These are phyloP conservation scores for Vachellia pachyceras DNA, from an alignment of 306 rosid genomes.

Conservation along the genomic window DNA sequence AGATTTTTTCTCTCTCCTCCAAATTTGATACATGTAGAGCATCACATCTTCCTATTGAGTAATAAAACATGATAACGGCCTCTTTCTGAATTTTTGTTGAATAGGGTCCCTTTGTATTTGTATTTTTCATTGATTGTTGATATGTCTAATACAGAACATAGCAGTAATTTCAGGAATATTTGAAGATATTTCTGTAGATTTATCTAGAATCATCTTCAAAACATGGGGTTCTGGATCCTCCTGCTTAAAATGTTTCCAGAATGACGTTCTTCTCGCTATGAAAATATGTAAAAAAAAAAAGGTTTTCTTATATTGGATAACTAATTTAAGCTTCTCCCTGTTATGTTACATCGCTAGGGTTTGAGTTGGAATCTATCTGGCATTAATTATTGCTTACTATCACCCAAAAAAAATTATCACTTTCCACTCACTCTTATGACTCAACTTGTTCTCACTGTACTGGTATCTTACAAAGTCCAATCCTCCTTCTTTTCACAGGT, in stretches of 20 bases:
- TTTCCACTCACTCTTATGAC: too few species aligned
- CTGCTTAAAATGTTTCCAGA: slow-evolving; percentile 12
- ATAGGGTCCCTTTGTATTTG: too few species aligned
- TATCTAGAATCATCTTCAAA: neutral
- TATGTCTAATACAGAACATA: neutral
- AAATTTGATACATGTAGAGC: slow-evolving; percentile 25
- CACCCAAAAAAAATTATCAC: too few species aligned
- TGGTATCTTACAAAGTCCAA: slow-evolving; percentile 26
- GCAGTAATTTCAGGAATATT: neutral
- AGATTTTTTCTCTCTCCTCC: neutral
- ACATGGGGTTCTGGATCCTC: neutral
- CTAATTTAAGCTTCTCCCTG: slow-evolving; percentile 29
- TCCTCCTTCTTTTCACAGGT: slow-evolving; percentile 49
- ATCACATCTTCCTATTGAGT: slow-evolving; percentile 7
- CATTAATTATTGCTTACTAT: too few species aligned
- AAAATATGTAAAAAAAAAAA: slow-evolving; percentile 12
- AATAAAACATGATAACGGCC: slow-evolving; percentile 6
- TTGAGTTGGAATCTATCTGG: too few species aligned
- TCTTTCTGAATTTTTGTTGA: slow-evolving; percentile 26
- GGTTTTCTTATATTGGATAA: slow-evolving; percentile 26
- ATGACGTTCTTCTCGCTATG: slow-evolving; percentile 6
- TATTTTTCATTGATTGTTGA: too few species aligned
- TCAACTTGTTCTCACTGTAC: too few species aligned
- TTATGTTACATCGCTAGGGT: slow-evolving; percentile 5
- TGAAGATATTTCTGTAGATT: neutral